Base-by-base conservation (phyloP, 306 rosid species). In the Pterocarpus macrocarpus region DNA sequence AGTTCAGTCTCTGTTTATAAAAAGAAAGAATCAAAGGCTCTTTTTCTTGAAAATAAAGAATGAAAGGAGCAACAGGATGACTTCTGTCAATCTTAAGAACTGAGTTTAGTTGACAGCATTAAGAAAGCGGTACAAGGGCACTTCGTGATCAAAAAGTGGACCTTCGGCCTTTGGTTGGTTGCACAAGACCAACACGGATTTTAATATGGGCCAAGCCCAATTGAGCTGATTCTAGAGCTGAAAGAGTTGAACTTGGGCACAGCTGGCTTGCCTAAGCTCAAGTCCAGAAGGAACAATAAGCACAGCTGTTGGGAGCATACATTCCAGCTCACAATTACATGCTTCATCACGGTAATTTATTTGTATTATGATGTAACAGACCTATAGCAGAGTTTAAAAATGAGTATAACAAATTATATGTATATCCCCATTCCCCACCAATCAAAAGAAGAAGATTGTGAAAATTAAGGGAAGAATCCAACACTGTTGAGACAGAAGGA, bases 401-500 rank as follows among this genome's bases (percentile, higher is more conserved):
- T 17, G 71, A 57, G 61, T 33, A 58, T 2, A 61, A 2, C 4
- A 78, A 70, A 75, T 41, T 5, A 43, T 6, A 47, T 12, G 16
- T 79, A 14, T 36, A 67, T 57, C 80, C 32, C 28, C 30, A 55
- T 15, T 13, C 30, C 80, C 62, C 82, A 69, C 10, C 59, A 38
- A 77, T n/a, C 14, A 6, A 39, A 45, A 39, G 13, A 7, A 61
- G 43, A 30, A 15, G 30, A 78, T 2, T n/a, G 12, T 62, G 41
- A 75, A 43, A 64, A 39, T 33, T 33, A 53, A 36, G 55, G 64
- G 5, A 61, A 41, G 64, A 69, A 61, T 11, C 28, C 71, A 43
- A 65, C 59, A 64, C 65, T 53, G 84, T 66, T 77, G 69, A 78
- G 11, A 78, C 69, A 45, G 53, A 80, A 81, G 86, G 81, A 72